Evolutionary conservation across 768 basidiomycete species (phyloP), one percentile per base, ranked within the genome.

Genomic region (Galerina sulciceps): DNA sequence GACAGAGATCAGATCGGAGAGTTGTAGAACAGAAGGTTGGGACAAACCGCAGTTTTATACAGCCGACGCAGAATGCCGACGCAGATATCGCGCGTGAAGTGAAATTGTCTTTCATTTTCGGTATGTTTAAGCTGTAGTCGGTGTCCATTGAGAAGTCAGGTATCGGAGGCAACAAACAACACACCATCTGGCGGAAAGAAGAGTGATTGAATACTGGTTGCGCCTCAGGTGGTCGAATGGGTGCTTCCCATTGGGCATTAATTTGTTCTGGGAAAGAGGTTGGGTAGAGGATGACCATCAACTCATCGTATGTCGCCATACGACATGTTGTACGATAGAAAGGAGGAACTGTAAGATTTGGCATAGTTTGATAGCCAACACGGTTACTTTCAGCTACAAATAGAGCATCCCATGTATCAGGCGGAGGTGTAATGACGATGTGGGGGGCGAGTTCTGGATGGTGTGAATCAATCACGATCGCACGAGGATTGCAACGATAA

Each of bases 351-450:
- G 60, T 64, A 35, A 84, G 72, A 57, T 65, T 67, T 26, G 60
- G 60, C 14, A 64, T 47, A 67, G 69, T 74, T 55, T 82, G 82
- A 2, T 66, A 69, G 45, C 71, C 66, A 26, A 72, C 61, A 52
- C 75, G 70, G 60, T 81, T 83, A 13, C 67, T 63, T 65, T 72
- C 74, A 1, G 72, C 70, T 4, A 65, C 69, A 34, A 66, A 68
- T 40, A 71, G 68, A 54, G 77, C 78, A 35, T 77, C 71, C 62
- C 70, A 69, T 2, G 60, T 64, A 43, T 79, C 76, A 38, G 79
- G 76, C n/a, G 68, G 59, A 22, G 65, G 61, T 5, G 82, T 81
- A 44, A 86, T 77, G 49, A 84, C 81, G 53, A 87, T 81, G 67
- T 83, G 82, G 0, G 85, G 85, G 0, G 75, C 67, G 6, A 71